Percentiles rank a stretch among this genome's conserved stretches.
These are phyloP conservation scores for Cryptosporidium muris DNA, from an alignment of 169 alveolate genomes.

Conservation along the genomic window DNA sequence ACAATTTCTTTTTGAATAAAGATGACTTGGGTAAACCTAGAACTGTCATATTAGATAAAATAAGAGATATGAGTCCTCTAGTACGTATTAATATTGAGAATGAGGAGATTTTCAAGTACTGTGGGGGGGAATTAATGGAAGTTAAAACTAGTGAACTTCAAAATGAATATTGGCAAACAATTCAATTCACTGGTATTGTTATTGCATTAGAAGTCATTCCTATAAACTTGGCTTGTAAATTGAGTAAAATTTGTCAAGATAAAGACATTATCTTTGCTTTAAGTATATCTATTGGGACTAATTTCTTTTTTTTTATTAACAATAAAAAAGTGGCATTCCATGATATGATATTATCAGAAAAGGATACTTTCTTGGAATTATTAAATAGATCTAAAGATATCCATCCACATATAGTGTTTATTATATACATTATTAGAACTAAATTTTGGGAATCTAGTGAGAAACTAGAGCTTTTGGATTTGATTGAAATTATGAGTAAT, in stretches of 20 bases:
- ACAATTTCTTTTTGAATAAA: slow-evolving; percentile 15
- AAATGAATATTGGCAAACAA: background rate
- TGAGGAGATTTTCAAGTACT: background rate
- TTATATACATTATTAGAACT: slow-evolving; percentile 1
- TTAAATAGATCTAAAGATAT: slow-evolving; percentile 7
- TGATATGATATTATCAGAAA: background rate
- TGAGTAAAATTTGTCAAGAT: slow-evolving; percentile 15
- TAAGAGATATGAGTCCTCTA: slow-evolving; percentile 55
- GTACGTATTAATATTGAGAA: slow-evolving; percentile 9
- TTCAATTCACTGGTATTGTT: slow-evolving; percentile 23
- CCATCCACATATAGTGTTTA: slow-evolving; percentile 39
- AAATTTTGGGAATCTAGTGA: background rate
- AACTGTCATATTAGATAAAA: slow-evolving; percentile 14
- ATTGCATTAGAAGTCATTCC: slow-evolving; percentile 28
- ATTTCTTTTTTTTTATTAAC: slow-evolving; percentile 45
- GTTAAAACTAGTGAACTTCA: background rate
- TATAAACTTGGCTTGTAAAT: slow-evolving; percentile 9
- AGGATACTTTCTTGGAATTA: background rate
- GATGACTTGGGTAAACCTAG: slow-evolving; percentile 57
- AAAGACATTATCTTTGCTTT: slow-evolving; percentile 7
- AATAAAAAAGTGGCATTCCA: slow-evolving; percentile 15
- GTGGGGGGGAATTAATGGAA: too few relatives aligned
- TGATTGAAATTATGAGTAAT: slow-evolving; percentile 3
- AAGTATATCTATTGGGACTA: slow-evolving; percentile 47
- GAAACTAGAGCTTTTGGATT: background rate